Conservation (phyloP, 176 grass and related monocot genomes). For the Pharus latifolius region DNA sequence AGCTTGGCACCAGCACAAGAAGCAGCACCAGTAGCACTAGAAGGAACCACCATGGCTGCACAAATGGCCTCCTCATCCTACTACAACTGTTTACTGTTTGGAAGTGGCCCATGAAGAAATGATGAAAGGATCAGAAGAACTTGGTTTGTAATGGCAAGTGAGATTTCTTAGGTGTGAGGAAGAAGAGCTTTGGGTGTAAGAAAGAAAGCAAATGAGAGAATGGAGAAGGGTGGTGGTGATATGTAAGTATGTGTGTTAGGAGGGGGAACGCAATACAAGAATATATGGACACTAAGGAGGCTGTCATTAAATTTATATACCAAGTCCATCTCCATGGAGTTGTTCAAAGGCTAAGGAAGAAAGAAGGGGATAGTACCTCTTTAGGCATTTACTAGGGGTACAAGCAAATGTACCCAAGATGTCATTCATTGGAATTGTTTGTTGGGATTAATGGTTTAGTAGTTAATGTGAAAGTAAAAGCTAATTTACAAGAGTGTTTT, state of each 20-base stretch:
- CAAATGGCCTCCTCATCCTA: background rate
- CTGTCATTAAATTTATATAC: background rate
- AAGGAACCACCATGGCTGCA: background rate
- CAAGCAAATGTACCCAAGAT: background rate
- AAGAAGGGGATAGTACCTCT: background rate
- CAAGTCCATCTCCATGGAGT: too few species aligned
- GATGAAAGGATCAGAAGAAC: background rate
- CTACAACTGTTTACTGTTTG: background rate
- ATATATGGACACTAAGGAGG: background rate
- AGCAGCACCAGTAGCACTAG: slow-evolving; percentile 15
- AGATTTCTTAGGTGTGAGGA: background rate
- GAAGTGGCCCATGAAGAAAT: slow-evolving; percentile 6
- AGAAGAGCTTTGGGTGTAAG: background rate
- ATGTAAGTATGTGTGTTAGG: slow-evolving; percentile 2
- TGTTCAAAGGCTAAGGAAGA: background rate
- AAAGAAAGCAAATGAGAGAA: slow-evolving; percentile 7
- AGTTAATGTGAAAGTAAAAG: background rate
- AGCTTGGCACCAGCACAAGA: slow-evolving; percentile 17
- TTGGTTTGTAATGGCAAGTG: background rate
- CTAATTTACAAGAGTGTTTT: background rate
- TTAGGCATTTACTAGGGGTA: background rate
- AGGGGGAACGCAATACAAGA: background rate
- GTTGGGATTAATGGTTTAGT: background rate
- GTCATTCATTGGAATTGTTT: background rate
- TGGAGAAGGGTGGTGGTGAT: background rate